phyloP scores from a whole-genome alignment of 495 filamentous ascomycete genomes.

The Penicillium soppii region DNA sequence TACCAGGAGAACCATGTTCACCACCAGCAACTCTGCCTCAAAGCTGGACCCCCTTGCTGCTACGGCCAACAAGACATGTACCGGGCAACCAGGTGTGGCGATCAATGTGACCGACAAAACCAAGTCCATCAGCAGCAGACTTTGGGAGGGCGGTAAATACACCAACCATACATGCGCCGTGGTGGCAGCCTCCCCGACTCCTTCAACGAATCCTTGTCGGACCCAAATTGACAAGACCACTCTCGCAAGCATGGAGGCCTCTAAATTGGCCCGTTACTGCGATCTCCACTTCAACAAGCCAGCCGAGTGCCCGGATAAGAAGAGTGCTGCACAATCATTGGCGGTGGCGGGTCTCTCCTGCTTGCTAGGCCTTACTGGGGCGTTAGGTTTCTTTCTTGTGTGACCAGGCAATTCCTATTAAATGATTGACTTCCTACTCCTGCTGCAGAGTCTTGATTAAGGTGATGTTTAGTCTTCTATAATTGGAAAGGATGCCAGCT shows the following conservation, averaged over 20 bases:
- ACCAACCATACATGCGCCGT: not conserved
- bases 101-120: slow-evolving; percentile 10
- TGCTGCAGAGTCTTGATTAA: not conserved
- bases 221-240: not conserved
- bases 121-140: not conserved
- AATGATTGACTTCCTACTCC: not conserved
- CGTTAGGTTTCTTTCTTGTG: not conserved
- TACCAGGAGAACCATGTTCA: slow-evolving; percentile 12
- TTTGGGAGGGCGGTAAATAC: not conserved
- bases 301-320: not conserved
- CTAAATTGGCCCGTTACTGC: too few species aligned
- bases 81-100: slow-evolving; percentile 2
- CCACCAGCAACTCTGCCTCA: not conserved
- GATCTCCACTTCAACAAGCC: not conserved
- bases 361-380: slow-evolving; percentile 1
- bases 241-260: not conserved
- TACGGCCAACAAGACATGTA: slow-evolving; percentile 18
- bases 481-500: too few species aligned
- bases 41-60: slow-evolving; percentile 18
- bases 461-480: too few species aligned
- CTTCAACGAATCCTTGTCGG: not conserved
- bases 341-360: not conserved
- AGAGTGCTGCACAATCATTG: not conserved
- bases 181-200: not conserved
- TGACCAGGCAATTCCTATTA: not conserved